Percentiles rank a stretch among this genome's conserved stretches.
Evolutionary conservation across 2,329 filamentous ascomycete genomes (phyloP).

Genomic region (Aspergillus bombycis): DNA sequence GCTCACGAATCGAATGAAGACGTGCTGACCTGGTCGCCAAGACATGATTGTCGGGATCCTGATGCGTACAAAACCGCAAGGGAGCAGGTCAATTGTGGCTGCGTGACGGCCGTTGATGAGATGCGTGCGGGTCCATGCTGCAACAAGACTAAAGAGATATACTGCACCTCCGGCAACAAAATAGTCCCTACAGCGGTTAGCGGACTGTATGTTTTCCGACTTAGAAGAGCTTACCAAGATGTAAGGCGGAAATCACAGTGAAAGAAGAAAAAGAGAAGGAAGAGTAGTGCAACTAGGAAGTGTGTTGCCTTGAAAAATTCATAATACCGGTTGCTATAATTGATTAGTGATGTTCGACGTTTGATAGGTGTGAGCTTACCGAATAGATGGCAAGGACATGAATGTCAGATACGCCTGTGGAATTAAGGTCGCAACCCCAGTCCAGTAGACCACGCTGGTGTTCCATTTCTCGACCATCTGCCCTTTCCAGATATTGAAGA

Average conservation of each 20-base stretch:
- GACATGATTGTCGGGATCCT: slow-evolving; percentile 47
- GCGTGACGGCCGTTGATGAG: slow-evolving; percentile 55
- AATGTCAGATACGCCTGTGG: slow-evolving; percentile 60
- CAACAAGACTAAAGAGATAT: slow-evolving; percentile 53
- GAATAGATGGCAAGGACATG: slow-evolving; percentile 54
- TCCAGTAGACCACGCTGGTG: slow-evolving; percentile 55
- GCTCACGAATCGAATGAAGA: slow-evolving; percentile 56
- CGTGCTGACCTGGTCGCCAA: slow-evolving; percentile 59
- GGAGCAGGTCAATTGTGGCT: slow-evolving; percentile 47
- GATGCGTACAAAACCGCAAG: slow-evolving; percentile 48
- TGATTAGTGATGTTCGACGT: not conserved
- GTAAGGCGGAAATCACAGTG: slow-evolving; percentile 61
- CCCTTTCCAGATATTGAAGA: slow-evolving; percentile 53
- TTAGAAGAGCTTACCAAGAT: slow-evolving; percentile 48
- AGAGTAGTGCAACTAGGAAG: slow-evolving; percentile 55
- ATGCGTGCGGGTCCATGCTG: slow-evolving; percentile 51
- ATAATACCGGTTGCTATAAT: slow-evolving; percentile 55
- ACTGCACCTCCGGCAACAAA: slow-evolving; percentile 61
- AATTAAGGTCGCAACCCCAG: slow-evolving; percentile 58
- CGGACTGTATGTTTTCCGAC: not conserved
- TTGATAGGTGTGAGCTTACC: slow-evolving; percentile 39
- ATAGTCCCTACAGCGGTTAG: slow-evolving; percentile 54
- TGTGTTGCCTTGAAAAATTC: slow-evolving; percentile 66
- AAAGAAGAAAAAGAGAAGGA: slow-evolving; percentile 63
- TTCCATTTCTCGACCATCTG: slow-evolving; percentile 54